These are phyloP conservation scores for Yarrowia sp. DNA, from an alignment of 805 yeast species.

Conservation along the genomic window DNA sequence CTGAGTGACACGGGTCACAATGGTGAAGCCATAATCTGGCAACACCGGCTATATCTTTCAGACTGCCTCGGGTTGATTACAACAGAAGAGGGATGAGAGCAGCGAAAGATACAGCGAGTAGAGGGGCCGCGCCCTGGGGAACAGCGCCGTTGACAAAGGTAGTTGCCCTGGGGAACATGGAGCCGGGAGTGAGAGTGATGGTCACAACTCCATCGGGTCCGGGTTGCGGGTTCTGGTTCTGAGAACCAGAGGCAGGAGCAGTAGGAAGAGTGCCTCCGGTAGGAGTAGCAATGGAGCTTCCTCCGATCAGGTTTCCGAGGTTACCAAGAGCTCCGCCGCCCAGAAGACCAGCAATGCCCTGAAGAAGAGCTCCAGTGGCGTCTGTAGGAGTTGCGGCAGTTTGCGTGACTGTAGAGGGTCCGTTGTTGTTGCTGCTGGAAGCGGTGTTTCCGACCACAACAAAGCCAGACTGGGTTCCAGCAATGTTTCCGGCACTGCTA, in stretches of 20 bases:
- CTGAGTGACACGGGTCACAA: background rate
- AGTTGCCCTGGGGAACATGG: background rate
- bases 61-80: background rate
- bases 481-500: background rate
- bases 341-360: background rate
- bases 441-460: background rate
- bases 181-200: constrained; percentile 6
- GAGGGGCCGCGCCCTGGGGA: background rate
- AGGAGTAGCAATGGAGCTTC: background rate
- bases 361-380: background rate
- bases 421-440: background rate
- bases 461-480: background rate
- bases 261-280: background rate
- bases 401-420: background rate
- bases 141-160: background rate
- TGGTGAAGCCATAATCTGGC: background rate
- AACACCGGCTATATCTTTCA: background rate
- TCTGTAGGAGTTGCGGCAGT: background rate
- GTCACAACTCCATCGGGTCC: constrained; percentile 7
- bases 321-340: background rate
- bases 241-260: background rate
- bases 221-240: background rate
- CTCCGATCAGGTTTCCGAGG: background rate
- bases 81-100: constrained; percentile 7
- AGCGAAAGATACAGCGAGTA: constrained; percentile 2